A percentile compares a stretch with the other conserved stretches of the same genome.
Conservation (phyloP, 2,329 filamentous ascomycete genomes). For the Lojkania enalia region DNA sequence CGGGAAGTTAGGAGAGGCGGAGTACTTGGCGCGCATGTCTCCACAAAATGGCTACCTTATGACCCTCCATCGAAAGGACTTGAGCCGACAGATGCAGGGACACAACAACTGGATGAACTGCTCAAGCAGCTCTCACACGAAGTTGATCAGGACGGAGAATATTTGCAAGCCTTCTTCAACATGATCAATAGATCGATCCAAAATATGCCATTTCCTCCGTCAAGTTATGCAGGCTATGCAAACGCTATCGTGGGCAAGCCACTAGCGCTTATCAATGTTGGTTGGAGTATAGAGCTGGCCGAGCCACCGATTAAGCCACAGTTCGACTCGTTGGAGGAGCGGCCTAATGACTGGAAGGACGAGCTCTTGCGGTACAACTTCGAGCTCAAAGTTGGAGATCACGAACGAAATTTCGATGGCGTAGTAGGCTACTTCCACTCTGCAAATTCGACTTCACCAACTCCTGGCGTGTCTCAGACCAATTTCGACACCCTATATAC, state of each 20-base stretch:
- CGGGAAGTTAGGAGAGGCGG: constrained; percentile 47
- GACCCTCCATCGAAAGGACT: neutral
- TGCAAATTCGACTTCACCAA: neutral
- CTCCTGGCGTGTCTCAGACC: neutral
- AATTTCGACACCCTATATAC: constrained; percentile 23
- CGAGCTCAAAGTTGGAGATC: constrained; percentile 45
- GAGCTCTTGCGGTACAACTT: constrained; percentile 37
- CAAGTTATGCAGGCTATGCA: constrained; percentile 43
- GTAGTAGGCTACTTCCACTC: constrained; percentile 46
- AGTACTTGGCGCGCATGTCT: constrained; percentile 18
- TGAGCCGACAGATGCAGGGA: neutral
- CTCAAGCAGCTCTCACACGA: neutral
- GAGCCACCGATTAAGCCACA: neutral
- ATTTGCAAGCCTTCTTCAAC: constrained; percentile 14
- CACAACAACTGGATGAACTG: neutral
- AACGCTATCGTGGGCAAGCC: constrained; percentile 48
- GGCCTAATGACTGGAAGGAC: neutral
- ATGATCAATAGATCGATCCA: constrained; percentile 43
- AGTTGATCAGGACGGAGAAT: neutral
- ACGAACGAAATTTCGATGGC: constrained; percentile 41
- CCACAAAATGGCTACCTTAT: constrained; percentile 45
- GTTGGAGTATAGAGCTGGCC: constrained; percentile 46
- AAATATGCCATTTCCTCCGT: constrained; percentile 34
- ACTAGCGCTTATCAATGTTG: constrained; percentile 48
- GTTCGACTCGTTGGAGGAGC: neutral